Base-by-base conservation (phyloP, 1,284 basidiomycete genomes). In the Cryptococcus floricola region DNA sequence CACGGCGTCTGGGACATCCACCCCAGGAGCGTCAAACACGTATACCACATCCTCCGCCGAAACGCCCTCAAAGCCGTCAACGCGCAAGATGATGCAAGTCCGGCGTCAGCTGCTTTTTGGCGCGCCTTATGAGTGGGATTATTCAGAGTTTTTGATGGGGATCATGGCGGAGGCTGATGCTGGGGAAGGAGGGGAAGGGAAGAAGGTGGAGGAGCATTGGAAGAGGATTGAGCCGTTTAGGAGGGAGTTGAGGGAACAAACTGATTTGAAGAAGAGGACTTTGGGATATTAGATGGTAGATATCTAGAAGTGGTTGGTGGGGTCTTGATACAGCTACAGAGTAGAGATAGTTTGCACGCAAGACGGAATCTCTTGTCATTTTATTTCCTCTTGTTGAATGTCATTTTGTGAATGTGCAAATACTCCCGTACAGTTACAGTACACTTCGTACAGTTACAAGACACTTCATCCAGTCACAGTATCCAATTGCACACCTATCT, bases 91-190 rank as follows among this genome's bases (percentile, higher is more conserved):
- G 2, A 23, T 70, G 14, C 39, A 43, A 14, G 58, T 58, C 46
- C 53, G 70, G 23, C 62, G 67, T 27, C 57, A 68, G 14, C 56
- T 72, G 10, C 66, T 72, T 18, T 71, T 74, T 56, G 70, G 66
- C 1, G 59, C 63, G 10, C 69, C 68, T 13, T 73, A 70, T 62
- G 72, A 74, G 52, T 72, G 63, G 60, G 54, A 39, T 5, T 74
- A 73, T 46, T 58, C 60, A 18, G 65, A 71, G 54, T 74, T 60
- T 47, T 51, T 74, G 16, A 65, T 73, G 62, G 51, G 56, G 5
- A 50, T 73, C 25, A 69, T 66, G 56, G 37, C 31, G 2, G 67
- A 66, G 44, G 70, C 63, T 14, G 68, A 71, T 44, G 56, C 47
- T 58, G 31, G 31, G 31, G 31, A 34, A 34, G 31, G 31, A 34